Evolutionary conservation across 164 flowering plant species (phyloP), one percentile per base, ranked within the genome.

Genomic region (Cinnamomum chago): DNA sequence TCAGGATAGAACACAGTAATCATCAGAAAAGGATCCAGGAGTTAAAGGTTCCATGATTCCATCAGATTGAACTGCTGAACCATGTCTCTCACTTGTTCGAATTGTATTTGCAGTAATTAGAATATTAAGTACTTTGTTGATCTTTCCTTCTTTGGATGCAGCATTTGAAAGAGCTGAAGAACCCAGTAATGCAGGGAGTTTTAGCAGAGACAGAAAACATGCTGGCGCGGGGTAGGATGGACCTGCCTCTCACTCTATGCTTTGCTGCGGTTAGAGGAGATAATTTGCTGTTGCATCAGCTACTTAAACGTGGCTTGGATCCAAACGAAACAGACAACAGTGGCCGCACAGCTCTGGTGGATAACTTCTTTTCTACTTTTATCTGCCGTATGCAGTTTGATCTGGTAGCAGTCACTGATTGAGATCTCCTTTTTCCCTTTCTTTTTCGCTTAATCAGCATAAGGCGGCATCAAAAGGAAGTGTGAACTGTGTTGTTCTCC

Each of bases 191-290:
- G 95, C 86, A 88, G 76, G 89, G 84, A 65, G 84, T 93, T 73
- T 76, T 93, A 68, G 15, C 81, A 70, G 98, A 95, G 82, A 90
- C 90, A 33, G 93, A 93, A 86, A 88, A 81, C 81, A 89, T 95
- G 99, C 81, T 93, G 50, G 90, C 96, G 71, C 86, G 85, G 58
- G 99, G 98, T 33, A 86, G 93, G 81, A 78, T 92, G 88, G 97
- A 95, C 81, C 84, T 95, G 72, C 98, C 97, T 30, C 89, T 95
- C 47, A 92, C 88, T 77, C 81, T 95, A 50, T 90, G 92, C 78
- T 95, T 93, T 82, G 98, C 97, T 28, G 79, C 93, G 18, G 65
- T 79, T 3, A 88, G 94, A 84, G 94, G 90, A 75, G 98, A 95
- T 75, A 92, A 90, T 70, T 74, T 79, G 65, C 71, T 95, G 68